Base-by-base conservation (phyloP, 148 eudicot genomes). In the Talinum fruticosum region DNA sequence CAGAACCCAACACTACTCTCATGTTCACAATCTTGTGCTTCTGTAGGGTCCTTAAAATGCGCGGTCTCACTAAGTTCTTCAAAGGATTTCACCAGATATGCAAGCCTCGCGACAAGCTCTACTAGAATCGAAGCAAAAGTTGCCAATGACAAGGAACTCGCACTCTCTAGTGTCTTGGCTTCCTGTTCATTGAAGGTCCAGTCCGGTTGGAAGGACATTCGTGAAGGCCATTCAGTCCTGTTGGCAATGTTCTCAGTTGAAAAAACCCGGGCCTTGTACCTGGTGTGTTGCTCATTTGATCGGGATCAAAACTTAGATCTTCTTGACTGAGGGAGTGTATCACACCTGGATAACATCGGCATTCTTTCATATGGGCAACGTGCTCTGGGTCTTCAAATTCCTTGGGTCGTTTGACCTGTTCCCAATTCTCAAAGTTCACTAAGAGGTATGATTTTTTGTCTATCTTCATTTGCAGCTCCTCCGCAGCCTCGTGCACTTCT, bases 71-170 rank as follows among this genome's bases (percentile, higher is more conserved):
- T 79, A 30, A 88, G 91, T 79, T 86, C 91, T 38, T 83, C 80
- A 62, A 83, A 88, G 6, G 91, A 78, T 23, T 79, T 86, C 38
- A 88, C 89, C 75, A 88, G 69, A 73, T 88, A 75, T 19, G 84
- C 87, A 61, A 88, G 88, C 84, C 91, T 88, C 2, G 91, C 91
- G 16, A 88, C 91, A 68, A 88, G 87, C 75, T 87, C 91, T 5
- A 88, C 85, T 59, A 88, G 41, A 64, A 81, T 83, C 12, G 91
- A 88, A 64, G 89, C 78, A 72, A 86, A 88, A 0, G 91, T 88
- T 18, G 89, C 89, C 74, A 88, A 76, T 6, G 88, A 85, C 85
- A 88, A 74, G 6, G 85, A 81, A 69, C 88, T 88, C 0, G 91
- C 89, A 45, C 89, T 88, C 76, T 88, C 87, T 26, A 65, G 80